A percentile compares a stretch with the other conserved stretches of the same genome.
Evolutionary conservation across 2,329 filamentous ascomycete species (phyloP).

Genomic region (Fusarium pilosicola): DNA sequence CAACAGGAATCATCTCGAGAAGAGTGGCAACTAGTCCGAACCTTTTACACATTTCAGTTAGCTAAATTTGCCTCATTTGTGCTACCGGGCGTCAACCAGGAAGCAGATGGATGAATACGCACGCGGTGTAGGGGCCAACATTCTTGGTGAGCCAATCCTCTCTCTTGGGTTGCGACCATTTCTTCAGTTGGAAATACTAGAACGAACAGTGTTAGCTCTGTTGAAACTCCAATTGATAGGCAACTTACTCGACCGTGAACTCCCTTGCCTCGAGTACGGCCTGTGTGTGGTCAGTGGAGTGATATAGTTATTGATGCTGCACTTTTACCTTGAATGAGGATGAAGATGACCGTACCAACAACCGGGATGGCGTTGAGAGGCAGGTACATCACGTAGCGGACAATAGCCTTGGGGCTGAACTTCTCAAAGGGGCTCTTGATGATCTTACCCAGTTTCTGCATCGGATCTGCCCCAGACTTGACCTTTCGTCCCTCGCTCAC

Average conservation of each 20-base stretch:
- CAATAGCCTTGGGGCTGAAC: constrained; percentile 69
- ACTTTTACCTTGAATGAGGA: constrained; percentile 73
- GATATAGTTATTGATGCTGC: neutral
- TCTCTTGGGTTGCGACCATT: constrained; percentile 74
- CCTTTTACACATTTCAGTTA: constrained; percentile 56
- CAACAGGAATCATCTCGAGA: constrained; percentile 85
- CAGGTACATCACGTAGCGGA: constrained; percentile 85
- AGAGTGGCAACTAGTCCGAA: constrained; percentile 79
- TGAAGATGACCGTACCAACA: constrained; percentile 83
- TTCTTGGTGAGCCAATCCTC: constrained; percentile 76
- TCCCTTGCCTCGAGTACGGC: constrained; percentile 58
- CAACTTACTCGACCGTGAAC: constrained; percentile 65
- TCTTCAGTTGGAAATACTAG: constrained; percentile 91
- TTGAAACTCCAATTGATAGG: neutral
- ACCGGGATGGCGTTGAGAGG: constrained; percentile 94
- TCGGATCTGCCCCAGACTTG: constrained; percentile 67
- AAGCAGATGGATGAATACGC: constrained; percentile 50
- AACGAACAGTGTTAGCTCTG: constrained; percentile 4
- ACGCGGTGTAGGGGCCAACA: constrained; percentile 83
- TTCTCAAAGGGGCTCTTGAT: constrained; percentile 67
- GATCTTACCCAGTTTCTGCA: constrained; percentile 66
- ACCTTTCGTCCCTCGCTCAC: constrained; percentile 81
- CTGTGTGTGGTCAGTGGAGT: constrained; percentile 43
- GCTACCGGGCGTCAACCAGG: neutral
- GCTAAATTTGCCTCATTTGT: constrained; percentile 3